Evolutionary conservation across 2,329 filamentous ascomycete genomes (phyloP), one percentile per base, ranked within the genome.

Genomic region (Penicillium rolfsii): DNA sequence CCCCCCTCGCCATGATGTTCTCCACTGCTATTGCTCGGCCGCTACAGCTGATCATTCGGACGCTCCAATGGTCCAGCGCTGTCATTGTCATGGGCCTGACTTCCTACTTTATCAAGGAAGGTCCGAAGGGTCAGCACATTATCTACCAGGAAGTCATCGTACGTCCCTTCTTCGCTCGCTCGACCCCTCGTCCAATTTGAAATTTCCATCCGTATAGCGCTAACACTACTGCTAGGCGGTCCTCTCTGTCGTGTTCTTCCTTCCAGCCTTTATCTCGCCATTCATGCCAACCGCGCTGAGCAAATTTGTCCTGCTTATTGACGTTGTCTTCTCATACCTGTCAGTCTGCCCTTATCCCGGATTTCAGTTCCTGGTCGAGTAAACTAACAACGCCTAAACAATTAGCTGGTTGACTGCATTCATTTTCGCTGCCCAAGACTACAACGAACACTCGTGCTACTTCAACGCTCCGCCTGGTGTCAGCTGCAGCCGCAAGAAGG

Each of bases 401-500:
- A 40, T 11, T 52, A 79, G 77, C 33, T 82, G 80, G 79, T 74
- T 82, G 68, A 81, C 80, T 1, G 72, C 78, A 19, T 82, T 82
- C 68, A 79, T 82, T 66, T 81, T 82, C 71, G 67, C 79, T 1
- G 76, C 79, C 4, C 75, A 81, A 69, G 79, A 81, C 73, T 82
- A 81, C 66, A 70, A 72, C 65, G 58, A 64, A 54, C 43, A 65
- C 16, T 43, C 67, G 36, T 81, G 79, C 68, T 62, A 36, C 55
- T 43, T 63, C 30, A 68, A 73, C 52, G 62, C 74, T 3, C 79
- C 80, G 1, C 69, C 71, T 0, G 70, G 69, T 46, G 56, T 73
- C 16, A 50, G 56, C 33, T 81, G 79, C 67, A 62, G 64, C 8
- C 65, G 70, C 38, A 82, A 82, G 68, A 69, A 72, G 52, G 74